These are phyloP conservation scores for Aspergillus novofumigatus DNA, from an alignment of 2,329 filamentous ascomycete species.

Conservation along the genomic window DNA sequence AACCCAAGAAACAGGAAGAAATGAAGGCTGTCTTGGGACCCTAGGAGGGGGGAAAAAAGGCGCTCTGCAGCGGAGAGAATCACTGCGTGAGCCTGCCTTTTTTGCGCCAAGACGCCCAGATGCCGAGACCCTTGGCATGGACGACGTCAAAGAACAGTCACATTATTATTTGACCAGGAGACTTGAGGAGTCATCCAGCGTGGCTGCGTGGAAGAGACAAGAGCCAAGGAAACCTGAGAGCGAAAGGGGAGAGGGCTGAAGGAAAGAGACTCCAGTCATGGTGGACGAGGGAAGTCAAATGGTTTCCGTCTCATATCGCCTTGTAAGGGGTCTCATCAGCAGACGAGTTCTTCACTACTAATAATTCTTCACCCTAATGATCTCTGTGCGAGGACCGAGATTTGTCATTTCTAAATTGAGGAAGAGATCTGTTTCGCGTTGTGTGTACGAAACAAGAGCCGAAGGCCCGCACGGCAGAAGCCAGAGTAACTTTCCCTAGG, in stretches of 20 bases:
- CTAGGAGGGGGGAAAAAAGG: slow-evolving; percentile 9
- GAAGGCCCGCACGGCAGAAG: background rate
- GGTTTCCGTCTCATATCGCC: background rate
- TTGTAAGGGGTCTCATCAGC: background rate
- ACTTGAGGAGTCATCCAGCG: background rate
- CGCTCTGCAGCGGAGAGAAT: slow-evolving; percentile 14
- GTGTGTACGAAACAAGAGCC: no score
- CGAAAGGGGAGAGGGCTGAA: background rate
- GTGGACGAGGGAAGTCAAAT: background rate
- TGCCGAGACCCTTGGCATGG: slow-evolving; percentile 30
- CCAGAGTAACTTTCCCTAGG: background rate
- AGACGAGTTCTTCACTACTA: background rate
- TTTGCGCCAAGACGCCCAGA: slow-evolving; percentile 27
- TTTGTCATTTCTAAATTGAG: background rate
- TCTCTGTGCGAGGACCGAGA: background rate
- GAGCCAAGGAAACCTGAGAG: background rate
- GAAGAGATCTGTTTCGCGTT: background rate
- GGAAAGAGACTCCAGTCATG: background rate
- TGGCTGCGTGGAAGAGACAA: background rate
- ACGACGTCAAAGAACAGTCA: slow-evolving; percentile 11
- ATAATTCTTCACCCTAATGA: no score
- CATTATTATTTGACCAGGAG: background rate
- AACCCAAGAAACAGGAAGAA: slow-evolving; percentile 14
- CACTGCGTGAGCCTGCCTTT: slow-evolving; percentile 10
- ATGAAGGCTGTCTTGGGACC: slow-evolving; percentile 7